Evolutionary conservation across 2,329 filamentous ascomycete species (phyloP).

Genomic region (Stylonectria norvegica): DNA sequence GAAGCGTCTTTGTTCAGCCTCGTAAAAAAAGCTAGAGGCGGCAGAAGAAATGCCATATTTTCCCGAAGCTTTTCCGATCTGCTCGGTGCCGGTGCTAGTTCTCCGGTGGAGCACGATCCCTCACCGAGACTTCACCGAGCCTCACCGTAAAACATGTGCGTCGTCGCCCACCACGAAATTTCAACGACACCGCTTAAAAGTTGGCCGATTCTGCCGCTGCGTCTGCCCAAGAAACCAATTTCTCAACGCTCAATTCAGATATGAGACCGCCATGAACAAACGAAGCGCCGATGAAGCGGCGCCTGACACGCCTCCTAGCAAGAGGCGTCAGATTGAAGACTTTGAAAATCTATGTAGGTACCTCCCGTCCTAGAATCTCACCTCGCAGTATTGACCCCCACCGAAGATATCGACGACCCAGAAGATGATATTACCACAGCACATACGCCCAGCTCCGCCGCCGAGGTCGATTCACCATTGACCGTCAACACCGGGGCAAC

Average conservation of each 20-base stretch:
- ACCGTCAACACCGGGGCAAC: conserved; percentile 32
- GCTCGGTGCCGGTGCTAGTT: conserved; percentile 4
- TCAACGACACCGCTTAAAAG: conserved; percentile 33
- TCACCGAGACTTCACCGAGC: conserved; percentile 9
- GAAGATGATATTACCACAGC: conserved; percentile 33
- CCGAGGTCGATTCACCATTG: conserved; percentile 31
- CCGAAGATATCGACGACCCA: conserved; percentile 28
- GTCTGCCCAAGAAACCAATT: conserved; percentile 9
- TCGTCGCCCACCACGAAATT: conserved; percentile 31
- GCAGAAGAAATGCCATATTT: conserved; percentile 25
- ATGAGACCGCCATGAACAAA: conserved; percentile 34
- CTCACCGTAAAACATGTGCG: conserved; percentile 9
- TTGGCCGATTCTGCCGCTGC: conserved; percentile 31
- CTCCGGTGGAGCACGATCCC: no score
- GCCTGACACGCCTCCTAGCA: conserved; percentile 24
- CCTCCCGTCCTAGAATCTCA: neutral
- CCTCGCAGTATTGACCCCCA: conserved; percentile 9
- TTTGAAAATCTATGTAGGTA: conserved; percentile 23
- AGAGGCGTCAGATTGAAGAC: conserved; percentile 21
- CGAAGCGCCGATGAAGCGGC: conserved; percentile 26
- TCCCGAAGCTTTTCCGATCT: conserved; percentile 32
- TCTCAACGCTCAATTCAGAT: conserved; percentile 9
- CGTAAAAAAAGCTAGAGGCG: conserved; percentile 29
- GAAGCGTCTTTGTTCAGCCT: conserved; percentile 20
- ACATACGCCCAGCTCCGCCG: conserved; percentile 32